Evolutionary conservation across 164 flowering plant genomes (phyloP).

Genomic region (Chimonanthus salicifolius): DNA sequence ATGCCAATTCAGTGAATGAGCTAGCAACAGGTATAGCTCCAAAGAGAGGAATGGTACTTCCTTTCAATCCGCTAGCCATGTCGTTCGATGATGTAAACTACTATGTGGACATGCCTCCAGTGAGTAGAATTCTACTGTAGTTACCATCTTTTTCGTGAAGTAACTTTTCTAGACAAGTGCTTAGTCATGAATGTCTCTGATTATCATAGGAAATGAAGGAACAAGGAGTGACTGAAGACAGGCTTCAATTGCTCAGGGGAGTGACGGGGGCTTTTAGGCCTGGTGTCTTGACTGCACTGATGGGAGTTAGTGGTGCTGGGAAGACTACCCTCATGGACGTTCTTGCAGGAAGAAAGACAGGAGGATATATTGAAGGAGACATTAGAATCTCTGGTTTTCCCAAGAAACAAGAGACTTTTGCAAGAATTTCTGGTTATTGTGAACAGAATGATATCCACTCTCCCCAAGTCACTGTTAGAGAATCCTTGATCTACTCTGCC

Average conservation of each 20-base stretch:
- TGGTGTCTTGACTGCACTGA: constrained; percentile 36
- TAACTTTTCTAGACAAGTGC: neutral
- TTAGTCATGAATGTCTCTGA: neutral
- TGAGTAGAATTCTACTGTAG: constrained; percentile 16
- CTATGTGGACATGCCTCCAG: constrained; percentile 92
- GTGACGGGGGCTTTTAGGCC: constrained; percentile 40
- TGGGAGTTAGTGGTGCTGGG: constrained; percentile 96
- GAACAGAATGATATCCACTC: constrained; percentile 40
- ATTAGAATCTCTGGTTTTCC: constrained; percentile 86
- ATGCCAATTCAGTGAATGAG: constrained; percentile 37
- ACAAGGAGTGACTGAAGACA: constrained; percentile 32
- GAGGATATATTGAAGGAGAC: constrained; percentile 78
- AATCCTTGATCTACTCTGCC: constrained; percentile 91
- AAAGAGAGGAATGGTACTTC: constrained; percentile 96
- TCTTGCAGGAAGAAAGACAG: constrained; percentile 63
- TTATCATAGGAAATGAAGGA: constrained; percentile 33
- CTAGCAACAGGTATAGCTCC: constrained; percentile 53
- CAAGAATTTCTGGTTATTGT: constrained; percentile 72
- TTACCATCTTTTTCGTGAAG: neutral
- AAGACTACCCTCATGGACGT: constrained; percentile 62
- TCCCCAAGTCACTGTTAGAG: constrained; percentile 38
- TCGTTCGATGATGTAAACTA: constrained; percentile 75
- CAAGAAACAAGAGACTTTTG: constrained; percentile 90
- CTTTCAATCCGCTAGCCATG: constrained; percentile 88
- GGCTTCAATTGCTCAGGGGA: constrained; percentile 35